Base-by-base conservation (phyloP, 2,329 filamentous ascomycete genomes). In the Knoxdaviesia capensis region DNA sequence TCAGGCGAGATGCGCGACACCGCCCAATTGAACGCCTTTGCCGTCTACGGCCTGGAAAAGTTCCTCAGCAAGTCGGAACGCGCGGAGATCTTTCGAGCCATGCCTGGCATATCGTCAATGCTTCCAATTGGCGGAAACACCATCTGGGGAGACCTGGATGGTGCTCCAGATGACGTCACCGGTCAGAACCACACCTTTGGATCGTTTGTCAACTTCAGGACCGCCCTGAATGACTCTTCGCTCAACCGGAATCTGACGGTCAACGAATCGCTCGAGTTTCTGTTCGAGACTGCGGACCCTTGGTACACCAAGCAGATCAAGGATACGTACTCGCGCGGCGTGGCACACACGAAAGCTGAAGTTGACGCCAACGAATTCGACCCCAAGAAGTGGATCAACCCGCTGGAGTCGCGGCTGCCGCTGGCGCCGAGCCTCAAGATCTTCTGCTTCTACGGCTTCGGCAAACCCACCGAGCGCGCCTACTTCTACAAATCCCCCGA, bases 1-100 rank as follows among this genome's bases (percentile, higher is more conserved):
- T 94, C 87, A 0, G 90, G 90, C 31, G 90, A 98, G 59, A 98
- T 98, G 90, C 85, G 88, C 49, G 90, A 98, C 54, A 98, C 90
- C 0, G 90, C 88, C 1, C 90, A 96, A 58, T 72, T 98, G 28
- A 96, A 96, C 52, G 75, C 88, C 2, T 93, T 96, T 56, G 90
- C 90, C 6, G 88, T 98, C 1, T 96, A 96, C 52, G 90, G 90
- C 0, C 70, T 98, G 7, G 90, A 98, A 58, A 94, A 90, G 54
- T 98, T 98, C 56, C 65, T 98, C 39, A 87, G 79, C 51, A 84
- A 81, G 52, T 78, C 87, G 48, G 90, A 98, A 57, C 74, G 90
- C 41, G 86, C 83, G 0, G 86, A 96, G 53, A 79, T 98, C 37
- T 94, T 98, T 64, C 77, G 90, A 41, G 84, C 86, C 38, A 96